These are phyloP conservation scores for Nemania abortiva DNA, from an alignment of 2,329 filamentous ascomycete species.

Conservation along the genomic window DNA sequence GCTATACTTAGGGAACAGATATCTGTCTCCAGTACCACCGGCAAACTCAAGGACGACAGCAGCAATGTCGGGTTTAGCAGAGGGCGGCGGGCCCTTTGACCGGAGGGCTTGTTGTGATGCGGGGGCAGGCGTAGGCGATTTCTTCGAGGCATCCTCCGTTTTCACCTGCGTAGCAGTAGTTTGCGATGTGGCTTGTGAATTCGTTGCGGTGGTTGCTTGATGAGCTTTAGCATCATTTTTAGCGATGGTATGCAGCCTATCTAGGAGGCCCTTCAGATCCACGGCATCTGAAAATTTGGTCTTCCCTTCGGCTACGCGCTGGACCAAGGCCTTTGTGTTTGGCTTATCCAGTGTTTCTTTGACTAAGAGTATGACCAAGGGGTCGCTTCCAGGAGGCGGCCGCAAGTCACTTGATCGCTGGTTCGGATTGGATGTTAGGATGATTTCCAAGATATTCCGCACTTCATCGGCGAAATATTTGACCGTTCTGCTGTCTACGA, in stretches of 20 bases:
- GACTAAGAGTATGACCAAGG: conserved; percentile 67
- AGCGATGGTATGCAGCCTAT: conserved; percentile 60
- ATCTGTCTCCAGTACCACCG: conserved; percentile 77
- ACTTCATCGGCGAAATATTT: conserved; percentile 72
- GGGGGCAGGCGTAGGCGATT: conserved; percentile 42
- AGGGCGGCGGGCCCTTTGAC: conserved; percentile 69
- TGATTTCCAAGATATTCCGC: conserved; percentile 68
- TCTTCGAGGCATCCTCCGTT: conserved; percentile 52
- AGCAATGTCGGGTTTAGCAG: conserved; percentile 69
- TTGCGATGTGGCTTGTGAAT: conserved; percentile 40
- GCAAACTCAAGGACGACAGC: conserved; percentile 78
- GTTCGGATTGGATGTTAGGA: conserved; percentile 68
- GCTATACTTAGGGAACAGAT: conserved; percentile 82
- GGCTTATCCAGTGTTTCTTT: conserved; percentile 68
- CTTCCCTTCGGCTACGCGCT: conserved; percentile 65
- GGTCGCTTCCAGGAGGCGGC: conserved; percentile 66
- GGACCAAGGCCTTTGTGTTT: conserved; percentile 63
- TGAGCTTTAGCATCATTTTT: conserved; percentile 51
- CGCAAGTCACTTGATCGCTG: conserved; percentile 66
- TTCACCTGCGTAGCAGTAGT: conserved; percentile 48
- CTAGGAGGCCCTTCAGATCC: conserved; percentile 66
- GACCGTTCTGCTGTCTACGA: conserved; percentile 68
- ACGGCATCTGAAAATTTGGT: conserved; percentile 65
- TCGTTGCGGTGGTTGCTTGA: conserved; percentile 26
- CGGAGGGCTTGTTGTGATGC: conserved; percentile 66